Evolutionary conservation across 2,329 filamentous ascomycete genomes (phyloP).

Genomic region (Nannizzia gypsea): DNA sequence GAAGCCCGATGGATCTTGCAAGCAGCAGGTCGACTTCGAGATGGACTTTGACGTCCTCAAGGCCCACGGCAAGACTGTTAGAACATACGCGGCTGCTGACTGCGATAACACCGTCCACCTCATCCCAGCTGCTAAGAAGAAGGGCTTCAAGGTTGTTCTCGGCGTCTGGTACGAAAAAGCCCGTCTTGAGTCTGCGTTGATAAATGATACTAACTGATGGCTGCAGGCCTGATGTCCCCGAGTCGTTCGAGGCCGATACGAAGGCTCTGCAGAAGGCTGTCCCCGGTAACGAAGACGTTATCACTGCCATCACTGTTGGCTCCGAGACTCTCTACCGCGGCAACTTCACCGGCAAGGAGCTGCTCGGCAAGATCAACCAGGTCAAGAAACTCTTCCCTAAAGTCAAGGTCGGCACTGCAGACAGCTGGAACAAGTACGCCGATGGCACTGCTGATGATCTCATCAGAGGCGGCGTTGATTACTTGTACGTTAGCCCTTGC

Average conservation of each 20-base stretch:
- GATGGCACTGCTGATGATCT: conserved; percentile 57
- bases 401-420: conserved; percentile 54
- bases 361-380: conserved; percentile 50
- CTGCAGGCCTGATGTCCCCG: conserved; percentile 48
- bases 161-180: conserved; percentile 49
- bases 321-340: conserved; percentile 60
- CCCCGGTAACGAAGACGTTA: conserved; percentile 41
- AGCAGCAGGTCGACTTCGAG: conserved; percentile 50
- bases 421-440: conserved; percentile 61
- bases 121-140: conserved; percentile 52
- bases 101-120: conserved; percentile 53
- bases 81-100: conserved; percentile 55
- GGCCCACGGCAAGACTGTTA: conserved; percentile 44
- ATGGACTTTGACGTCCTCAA: conserved; percentile 53
- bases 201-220: neutral
- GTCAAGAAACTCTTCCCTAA: conserved; percentile 46
- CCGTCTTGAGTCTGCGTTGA: neutral
- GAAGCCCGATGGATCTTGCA: conserved; percentile 50
- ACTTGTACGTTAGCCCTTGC: conserved; percentile 47
- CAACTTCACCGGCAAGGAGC: conserved; percentile 50
- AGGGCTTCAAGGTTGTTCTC: conserved; percentile 56
- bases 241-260: conserved; percentile 51
- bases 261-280: conserved; percentile 40
- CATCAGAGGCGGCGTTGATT: conserved; percentile 47
- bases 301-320: conserved; percentile 59